Base-by-base conservation (phyloP, 2,329 filamentous ascomycete species). In the Aspergillus sp. region DNA sequence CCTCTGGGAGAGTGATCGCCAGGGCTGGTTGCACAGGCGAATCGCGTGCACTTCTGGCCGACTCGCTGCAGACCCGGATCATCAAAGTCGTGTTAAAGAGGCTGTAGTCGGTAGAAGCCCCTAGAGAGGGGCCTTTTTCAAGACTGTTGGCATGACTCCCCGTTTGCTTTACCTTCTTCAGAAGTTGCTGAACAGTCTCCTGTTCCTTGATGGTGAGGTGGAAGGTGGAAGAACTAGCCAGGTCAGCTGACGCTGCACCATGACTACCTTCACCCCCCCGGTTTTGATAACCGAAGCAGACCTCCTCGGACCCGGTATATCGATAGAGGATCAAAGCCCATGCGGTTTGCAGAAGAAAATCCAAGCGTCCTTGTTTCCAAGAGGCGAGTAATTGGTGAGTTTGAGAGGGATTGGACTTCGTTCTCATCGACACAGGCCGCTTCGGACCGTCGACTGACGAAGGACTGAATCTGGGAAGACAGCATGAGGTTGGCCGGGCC, bases 221-320 rank as follows among this genome's bases (percentile, higher is more conserved):
- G 21, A 65, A 59, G 1, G 59, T 54, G n/a, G 59, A 59, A 29
- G 63, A 47, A 21, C 53, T 53, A 47, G 56, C 49, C 42, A 31
- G 23, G 58, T 50, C 52, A 45, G 62, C 60, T 46, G 34, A n/a
- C 11, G n/a, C 19, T 3, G 16, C 19, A 6, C 19, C 40, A 13
- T 11, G 40, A 17, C 4, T 17, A 11, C n/a, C 16, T 42, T 17
- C 40, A 16, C 53, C 59, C 21, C 63, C 63, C 44, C 66, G 57
- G 50, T 69, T 61, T 53, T 72, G 65, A 49, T 71, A 73, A 20
- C 76, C 78, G 62, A 79, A 81, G 20, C 75, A 68, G 6, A 79
- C 73, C 57, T 80, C 75, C 45, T 78, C 70, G 14, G 72, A 72
- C 2, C 70, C 72, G n/a, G 76, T 74, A 56, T 78, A 79, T 43